Conservation (phyloP, 2,329 filamentous ascomycete genomes). For the Neofusicoccum laricinum region DNA sequence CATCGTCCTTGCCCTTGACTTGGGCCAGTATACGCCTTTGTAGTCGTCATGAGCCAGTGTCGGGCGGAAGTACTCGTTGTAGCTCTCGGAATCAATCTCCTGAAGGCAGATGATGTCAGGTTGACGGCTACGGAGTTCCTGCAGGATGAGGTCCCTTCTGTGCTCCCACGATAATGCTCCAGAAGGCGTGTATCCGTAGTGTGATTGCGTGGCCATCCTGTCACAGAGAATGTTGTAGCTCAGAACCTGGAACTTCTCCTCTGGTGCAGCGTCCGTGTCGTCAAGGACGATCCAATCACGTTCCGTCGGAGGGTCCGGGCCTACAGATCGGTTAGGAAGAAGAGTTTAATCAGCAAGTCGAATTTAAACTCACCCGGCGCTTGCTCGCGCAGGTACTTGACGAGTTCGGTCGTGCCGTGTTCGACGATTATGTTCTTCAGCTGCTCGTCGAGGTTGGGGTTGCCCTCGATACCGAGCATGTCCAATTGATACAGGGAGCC, state of each 20-base stretch:
- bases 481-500: conserved; percentile 87
- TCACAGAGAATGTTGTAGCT: conserved; percentile 97
- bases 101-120: conserved; percentile 92
- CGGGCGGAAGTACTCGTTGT: conserved; percentile 87
- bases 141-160: conserved; percentile 76
- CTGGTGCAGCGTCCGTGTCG: conserved; percentile 49
- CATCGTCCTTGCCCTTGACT: conserved; percentile 89
- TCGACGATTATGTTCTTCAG: conserved; percentile 82
- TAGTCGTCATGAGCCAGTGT: conserved; percentile 83
- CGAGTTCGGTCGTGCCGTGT: conserved; percentile 79
- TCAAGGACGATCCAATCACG: conserved; percentile 75
- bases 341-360: conserved; percentile 17
- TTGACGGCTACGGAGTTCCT: conserved; percentile 74
- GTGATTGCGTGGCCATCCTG: conserved; percentile 78
- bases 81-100: conserved; percentile 88
- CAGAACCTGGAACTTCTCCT: conserved; percentile 75
- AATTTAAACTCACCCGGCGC: conserved; percentile 67
- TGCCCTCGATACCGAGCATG: conserved; percentile 87
- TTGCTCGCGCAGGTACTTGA: conserved; percentile 78
- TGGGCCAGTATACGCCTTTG: conserved; percentile 90
- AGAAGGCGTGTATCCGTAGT: conserved; percentile 88
- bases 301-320: conserved; percentile 71
- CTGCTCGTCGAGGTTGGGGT: conserved; percentile 73
- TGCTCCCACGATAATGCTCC: conserved; percentile 83
- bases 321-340: conserved; percentile 43